Conservation (phyloP, 768 basidiomycete genomes). For the Naganishia onofrii region DNA sequence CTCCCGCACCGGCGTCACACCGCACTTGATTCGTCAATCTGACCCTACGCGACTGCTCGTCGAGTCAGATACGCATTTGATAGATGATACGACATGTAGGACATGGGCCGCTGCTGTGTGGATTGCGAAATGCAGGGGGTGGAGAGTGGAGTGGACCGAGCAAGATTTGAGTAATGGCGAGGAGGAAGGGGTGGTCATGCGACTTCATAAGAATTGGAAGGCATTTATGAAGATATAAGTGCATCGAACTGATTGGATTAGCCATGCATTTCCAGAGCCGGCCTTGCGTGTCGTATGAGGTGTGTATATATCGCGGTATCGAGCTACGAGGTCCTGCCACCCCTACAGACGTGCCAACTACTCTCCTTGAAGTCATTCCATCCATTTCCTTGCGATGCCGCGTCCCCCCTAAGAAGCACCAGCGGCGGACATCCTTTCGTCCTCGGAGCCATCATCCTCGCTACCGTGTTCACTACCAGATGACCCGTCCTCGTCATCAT, state of each 20-base stretch:
- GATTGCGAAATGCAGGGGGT: constrained; percentile 72
- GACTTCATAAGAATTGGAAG: constrained; percentile 70
- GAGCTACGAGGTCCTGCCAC: not conserved
- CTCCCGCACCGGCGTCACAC: constrained; percentile 64
- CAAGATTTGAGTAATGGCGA: constrained; percentile 35
- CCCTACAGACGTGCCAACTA: no score
- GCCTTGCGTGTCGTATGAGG: not conserved
- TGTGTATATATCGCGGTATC: not conserved
- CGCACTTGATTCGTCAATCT: constrained; percentile 65
- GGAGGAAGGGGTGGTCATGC: constrained; percentile 61
- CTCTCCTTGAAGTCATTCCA: no score
- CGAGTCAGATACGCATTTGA: constrained; percentile 79
- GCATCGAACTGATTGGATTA: not conserved
- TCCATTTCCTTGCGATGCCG: no score
- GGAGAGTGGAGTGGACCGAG: constrained; percentile 63
- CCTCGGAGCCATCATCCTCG: constrained; percentile 15
- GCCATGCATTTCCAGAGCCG: not conserved
- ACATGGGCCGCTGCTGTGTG: constrained; percentile 75
- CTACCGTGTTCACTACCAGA: constrained; percentile 23
- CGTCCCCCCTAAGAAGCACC: not conserved
- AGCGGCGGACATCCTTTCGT: constrained; percentile 17
- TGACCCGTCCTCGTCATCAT: not conserved
- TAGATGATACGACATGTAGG: constrained; percentile 60
- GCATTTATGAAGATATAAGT: constrained; percentile 23
- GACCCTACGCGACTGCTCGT: constrained; percentile 68